These are phyloP conservation scores for Ascochyta rabiei DNA, from an alignment of 2,329 filamentous ascomycete species.

Conservation along the genomic window DNA sequence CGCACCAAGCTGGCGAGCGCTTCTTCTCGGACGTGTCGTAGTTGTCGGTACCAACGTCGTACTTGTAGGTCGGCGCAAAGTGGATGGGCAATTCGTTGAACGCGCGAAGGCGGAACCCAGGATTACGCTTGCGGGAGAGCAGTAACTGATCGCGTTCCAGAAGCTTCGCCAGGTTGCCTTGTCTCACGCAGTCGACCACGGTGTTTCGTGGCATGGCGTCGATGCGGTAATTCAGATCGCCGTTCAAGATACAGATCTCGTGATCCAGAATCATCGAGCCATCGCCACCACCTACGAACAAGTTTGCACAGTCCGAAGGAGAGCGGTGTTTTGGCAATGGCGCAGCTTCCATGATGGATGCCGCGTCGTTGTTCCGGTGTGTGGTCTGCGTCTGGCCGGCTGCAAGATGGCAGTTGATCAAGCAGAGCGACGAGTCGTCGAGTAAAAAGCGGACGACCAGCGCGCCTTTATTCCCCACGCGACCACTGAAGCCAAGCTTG, in stretches of 20 bases:
- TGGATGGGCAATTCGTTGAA: conserved; percentile 91
- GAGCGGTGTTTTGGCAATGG: conserved; percentile 77
- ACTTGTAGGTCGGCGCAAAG: conserved; percentile 97
- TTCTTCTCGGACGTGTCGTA: conserved; percentile 97
- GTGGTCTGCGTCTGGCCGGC: conserved; percentile 91
- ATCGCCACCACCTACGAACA: conserved; percentile 89
- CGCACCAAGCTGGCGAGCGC: conserved; percentile 93
- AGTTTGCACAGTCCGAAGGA: conserved; percentile 70
- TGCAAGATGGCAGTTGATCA: conserved; percentile 96
- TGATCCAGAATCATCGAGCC: conserved; percentile 95
- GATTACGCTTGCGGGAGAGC: conserved; percentile 85
- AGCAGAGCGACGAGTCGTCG: conserved; percentile 92
- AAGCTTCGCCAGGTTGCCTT: conserved; percentile 81
- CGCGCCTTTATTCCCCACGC: conserved; percentile 96
- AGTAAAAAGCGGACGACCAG: conserved; percentile 89
- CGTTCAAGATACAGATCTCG: conserved; percentile 95
- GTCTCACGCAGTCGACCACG: conserved; percentile 82
- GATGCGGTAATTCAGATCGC: conserved; percentile 97
- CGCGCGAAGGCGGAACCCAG: conserved; percentile 82
- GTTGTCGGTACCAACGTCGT: conserved; percentile 91
- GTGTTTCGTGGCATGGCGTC: conserved; percentile 95
- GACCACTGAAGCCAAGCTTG: conserved; percentile 93
- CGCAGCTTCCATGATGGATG: conserved; percentile 81
- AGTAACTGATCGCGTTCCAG: conserved; percentile 93
- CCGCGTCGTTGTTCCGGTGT: conserved; percentile 89